Conservation (phyloP, 2,329 filamentous ascomycete species). For the Graphiopsis chlorocephala region DNA sequence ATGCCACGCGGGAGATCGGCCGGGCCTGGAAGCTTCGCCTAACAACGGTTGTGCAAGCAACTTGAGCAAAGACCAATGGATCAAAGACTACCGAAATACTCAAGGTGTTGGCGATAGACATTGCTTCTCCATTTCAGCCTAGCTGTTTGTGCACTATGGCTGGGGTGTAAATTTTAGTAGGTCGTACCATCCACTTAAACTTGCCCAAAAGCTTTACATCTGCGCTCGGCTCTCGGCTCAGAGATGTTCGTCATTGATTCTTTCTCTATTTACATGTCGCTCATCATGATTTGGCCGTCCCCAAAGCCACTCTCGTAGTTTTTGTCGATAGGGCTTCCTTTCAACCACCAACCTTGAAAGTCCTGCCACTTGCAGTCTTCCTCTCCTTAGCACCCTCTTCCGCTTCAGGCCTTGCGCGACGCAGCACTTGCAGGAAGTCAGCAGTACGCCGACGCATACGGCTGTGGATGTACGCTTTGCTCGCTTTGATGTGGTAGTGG, state of each 20-base stretch:
- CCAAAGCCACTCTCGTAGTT: not conserved
- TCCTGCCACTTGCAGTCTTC: conserved; percentile 95
- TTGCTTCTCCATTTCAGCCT: not conserved
- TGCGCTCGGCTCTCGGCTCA: not conserved
- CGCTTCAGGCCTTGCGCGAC: conserved; percentile 88
- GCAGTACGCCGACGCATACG: conserved; percentile 96
- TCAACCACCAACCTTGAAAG: conserved; percentile 66
- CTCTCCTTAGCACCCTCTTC: conserved; percentile 81
- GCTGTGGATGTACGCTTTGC: conserved; percentile 98
- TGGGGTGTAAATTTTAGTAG: not conserved
- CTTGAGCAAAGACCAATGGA: not conserved
- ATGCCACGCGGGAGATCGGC: not conserved
- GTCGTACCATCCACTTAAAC: not conserved
- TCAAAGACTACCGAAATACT: not conserved
- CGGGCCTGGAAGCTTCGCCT: not conserved
- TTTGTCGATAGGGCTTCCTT: not conserved
- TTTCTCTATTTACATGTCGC: conserved; percentile 1
- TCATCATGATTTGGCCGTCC: not conserved
- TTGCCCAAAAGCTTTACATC: not conserved
- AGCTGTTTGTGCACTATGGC: not conserved
- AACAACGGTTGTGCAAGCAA: not conserved
- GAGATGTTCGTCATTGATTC: not conserved
- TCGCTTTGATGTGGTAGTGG: conserved; percentile 99
- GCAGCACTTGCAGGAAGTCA: conserved; percentile 98
- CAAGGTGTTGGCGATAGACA: not conserved